Conservation (phyloP, 2,329 filamentous ascomycete genomes). For the Calonectria fujianensis region DNA sequence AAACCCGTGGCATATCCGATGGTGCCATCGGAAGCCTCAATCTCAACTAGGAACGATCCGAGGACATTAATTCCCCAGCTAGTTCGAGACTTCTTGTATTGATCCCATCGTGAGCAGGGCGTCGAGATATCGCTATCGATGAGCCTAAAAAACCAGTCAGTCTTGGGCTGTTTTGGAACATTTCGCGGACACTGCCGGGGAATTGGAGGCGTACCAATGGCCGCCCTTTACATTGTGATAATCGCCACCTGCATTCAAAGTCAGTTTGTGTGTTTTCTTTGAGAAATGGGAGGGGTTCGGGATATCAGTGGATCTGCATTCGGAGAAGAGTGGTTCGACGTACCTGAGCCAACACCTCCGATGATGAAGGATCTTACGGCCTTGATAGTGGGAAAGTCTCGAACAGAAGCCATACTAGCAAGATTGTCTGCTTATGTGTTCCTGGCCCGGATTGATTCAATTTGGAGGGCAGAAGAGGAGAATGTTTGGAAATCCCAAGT, state of each 20-base stretch:
- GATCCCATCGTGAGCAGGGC: slow-evolving; percentile 91
- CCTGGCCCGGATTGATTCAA: background rate
- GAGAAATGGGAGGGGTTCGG: no score
- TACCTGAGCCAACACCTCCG: slow-evolving; percentile 59
- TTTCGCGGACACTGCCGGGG: background rate
- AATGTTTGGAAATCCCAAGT: background rate
- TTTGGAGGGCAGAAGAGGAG: slow-evolving; percentile 26
- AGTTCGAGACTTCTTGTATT: slow-evolving; percentile 90
- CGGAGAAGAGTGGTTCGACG: slow-evolving; percentile 7
- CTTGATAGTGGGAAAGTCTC: slow-evolving; percentile 84
- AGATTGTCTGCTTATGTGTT: background rate
- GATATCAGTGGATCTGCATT: background rate
- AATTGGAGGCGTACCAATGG: slow-evolving; percentile 71
- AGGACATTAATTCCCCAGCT: slow-evolving; percentile 97
- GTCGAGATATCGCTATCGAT: slow-evolving; percentile 95
- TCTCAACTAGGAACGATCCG: slow-evolving; percentile 92
- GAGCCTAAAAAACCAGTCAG: slow-evolving; percentile 77
- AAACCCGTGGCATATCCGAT: slow-evolving; percentile 96
- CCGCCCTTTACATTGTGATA: slow-evolving; percentile 93
- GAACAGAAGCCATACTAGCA: slow-evolving; percentile 68
- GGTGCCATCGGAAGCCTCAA: slow-evolving; percentile 92
- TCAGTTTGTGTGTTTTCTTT: slow-evolving; percentile 19
- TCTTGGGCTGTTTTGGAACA: background rate
- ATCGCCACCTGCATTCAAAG: slow-evolving; percentile 76
- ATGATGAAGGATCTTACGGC: slow-evolving; percentile 84